Percentiles rank a stretch among this genome's conserved stretches.
Evolutionary conservation across 106 monocot species (phyloP).

Genomic region (Acorus gramineus): DNA sequence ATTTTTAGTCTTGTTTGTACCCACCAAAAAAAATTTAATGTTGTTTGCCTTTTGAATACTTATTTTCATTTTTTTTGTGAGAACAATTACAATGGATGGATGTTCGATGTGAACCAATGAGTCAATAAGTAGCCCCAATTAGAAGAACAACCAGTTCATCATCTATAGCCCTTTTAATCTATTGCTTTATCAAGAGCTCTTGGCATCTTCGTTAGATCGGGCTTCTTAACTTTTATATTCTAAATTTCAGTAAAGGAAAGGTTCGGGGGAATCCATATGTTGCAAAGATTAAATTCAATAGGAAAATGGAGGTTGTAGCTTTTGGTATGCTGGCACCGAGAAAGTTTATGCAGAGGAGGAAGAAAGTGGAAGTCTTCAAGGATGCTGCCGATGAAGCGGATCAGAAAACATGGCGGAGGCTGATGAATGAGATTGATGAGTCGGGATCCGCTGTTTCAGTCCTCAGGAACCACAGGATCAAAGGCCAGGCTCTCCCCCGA

Average conservation of each 20-base stretch:
- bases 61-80: no score
- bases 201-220: not conserved
- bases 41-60: no score
- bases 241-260: conserved; percentile 34
- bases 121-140: no score
- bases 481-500: conserved; percentile 49
- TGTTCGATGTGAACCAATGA: no score
- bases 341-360: conserved; percentile 90
- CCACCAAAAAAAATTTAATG: no score
- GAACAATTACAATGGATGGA: no score
- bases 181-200: not conserved
- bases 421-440: conserved; percentile 85
- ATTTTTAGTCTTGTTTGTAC: no score
- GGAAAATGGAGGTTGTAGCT: conserved; percentile 46
- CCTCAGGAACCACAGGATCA: conserved; percentile 41
- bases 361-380: conserved; percentile 66
- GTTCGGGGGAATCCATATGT: conserved; percentile 7
- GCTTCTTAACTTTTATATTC: not conserved
- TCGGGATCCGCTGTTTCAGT: conserved; percentile 52
- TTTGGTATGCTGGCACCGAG: conserved; percentile 78
- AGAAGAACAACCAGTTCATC: not conserved
- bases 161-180: not conserved
- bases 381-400: conserved; percentile 59
- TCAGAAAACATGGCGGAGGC: conserved; percentile 73
- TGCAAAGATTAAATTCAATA: conserved; percentile 19